Base-by-base conservation (phyloP, 2,329 filamentous ascomycete genomes). In the Aspergillus sp. region DNA sequence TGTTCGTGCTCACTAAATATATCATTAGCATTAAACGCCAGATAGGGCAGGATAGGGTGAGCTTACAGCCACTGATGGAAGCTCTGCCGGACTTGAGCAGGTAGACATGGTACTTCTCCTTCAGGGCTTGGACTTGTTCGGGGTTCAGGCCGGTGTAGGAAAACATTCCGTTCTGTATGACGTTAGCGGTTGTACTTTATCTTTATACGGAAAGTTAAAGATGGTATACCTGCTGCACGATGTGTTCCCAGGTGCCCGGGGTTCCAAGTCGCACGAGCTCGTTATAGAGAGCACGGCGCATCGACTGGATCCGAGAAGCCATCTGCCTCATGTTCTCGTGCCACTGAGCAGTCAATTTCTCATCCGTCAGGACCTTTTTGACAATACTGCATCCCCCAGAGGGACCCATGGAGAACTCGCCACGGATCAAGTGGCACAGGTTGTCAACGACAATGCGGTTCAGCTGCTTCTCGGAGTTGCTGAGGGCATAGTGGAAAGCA, bases 221-320 rank as follows among this genome's bases (percentile, higher is more conserved):
- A 23, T 35, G 10, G 7, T 49, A 47, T 58, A 96, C 95, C 79
- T 97, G 91, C 61, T 95, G 88, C 43, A 90, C 93, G 67, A 97
- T 95, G 74, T 97, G 91, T 67, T 91, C 90, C 91, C 93, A 97
- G n/a, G 82, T 87, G 33, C 91, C 91, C 0, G 91, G 91, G 0
- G 91, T 95, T 47, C 81, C 80, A 46, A 94, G 78, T 62, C 85
- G 82, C 70, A 95, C 88, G 7, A 97, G 82, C 74, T 91, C 90
- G 47, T 75, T 72, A 51, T 89, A 83, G 53, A 97, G 76, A 3
- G 80, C 82, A 64, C 83, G 81, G 57, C 91, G 86, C 91, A 96
- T 97, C 58, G 79, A 77, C 60, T 89, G 95, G 74, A 97, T 96
- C 58, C 91, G 86, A 41, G 91, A 90, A 32, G 88, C 89, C 91